Evolutionary conservation across 169 alveolate genomes (phyloP).

Genomic region (Pseudocohnilembus persalinus): DNA sequence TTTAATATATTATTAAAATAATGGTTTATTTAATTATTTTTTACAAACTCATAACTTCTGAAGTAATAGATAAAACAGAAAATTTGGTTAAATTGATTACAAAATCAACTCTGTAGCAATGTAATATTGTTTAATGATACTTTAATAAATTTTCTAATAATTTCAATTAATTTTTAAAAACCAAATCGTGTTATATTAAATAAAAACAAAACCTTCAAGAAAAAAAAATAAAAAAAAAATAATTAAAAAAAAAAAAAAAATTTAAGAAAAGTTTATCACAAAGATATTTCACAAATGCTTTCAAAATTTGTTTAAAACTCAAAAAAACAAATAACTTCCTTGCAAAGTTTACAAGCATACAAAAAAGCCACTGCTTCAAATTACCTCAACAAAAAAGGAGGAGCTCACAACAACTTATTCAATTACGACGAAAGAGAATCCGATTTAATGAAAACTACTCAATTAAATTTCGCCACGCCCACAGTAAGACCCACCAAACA

Average conservation of each 20-base stretch:
- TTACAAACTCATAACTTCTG: too few relatives aligned
- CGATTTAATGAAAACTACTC: slow-evolving; percentile 8
- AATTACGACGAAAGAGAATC: not conserved
- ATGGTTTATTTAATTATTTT: too few relatives aligned
- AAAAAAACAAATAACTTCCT: not conserved
- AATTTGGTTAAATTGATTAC: too few relatives aligned
- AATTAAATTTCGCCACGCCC: slow-evolving; percentile 12
- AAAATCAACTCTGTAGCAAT: too few relatives aligned
- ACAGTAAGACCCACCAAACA: slow-evolving; percentile 50
- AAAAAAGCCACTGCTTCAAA: not conserved
- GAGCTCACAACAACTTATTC: not conserved
- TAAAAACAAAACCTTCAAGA: not conserved
- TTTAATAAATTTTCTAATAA: too few relatives aligned
- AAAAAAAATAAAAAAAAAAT: too few relatives aligned
- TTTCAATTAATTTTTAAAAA: too few relatives aligned
- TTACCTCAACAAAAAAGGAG: not conserved
- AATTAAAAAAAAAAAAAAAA: too few relatives aligned
- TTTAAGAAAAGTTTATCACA: not conserved
- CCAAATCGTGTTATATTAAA: not conserved
- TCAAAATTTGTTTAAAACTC: not conserved
- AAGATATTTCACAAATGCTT: not conserved
- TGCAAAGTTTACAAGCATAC: not conserved
- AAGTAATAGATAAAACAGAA: too few relatives aligned
- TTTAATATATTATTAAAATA: too few relatives aligned
- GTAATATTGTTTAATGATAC: too few relatives aligned